phyloP scores from a whole-genome alignment of 805 yeast species.

The Yamadazyma endophytica region DNA sequence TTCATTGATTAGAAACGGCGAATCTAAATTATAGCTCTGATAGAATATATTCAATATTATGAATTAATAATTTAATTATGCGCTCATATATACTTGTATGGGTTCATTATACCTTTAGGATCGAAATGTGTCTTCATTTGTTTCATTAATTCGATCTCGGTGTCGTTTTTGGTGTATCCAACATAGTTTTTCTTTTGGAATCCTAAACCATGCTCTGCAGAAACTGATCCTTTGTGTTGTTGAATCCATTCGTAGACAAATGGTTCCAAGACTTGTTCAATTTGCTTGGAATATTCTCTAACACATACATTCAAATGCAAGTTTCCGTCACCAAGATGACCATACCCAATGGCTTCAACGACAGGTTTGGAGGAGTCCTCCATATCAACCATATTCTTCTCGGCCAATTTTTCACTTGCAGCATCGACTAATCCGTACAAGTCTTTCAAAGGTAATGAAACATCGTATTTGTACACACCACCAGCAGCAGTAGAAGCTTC shows the following conservation, averaged over 20 bases:
- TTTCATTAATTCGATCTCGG: slow-evolving; percentile 71
- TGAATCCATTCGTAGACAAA: slow-evolving; percentile 90
- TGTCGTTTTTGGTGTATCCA: slow-evolving; percentile 73
- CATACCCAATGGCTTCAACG: slow-evolving; percentile 88
- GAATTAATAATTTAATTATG: not conserved
- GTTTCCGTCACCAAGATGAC: slow-evolving; percentile 98
- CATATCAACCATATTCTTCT: slow-evolving; percentile 53
- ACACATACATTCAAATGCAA: slow-evolving; percentile 91
- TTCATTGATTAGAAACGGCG: slow-evolving; percentile 18
- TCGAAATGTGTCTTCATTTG: slow-evolving; percentile 78
- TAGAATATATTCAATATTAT: not conserved
- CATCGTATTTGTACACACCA: slow-evolving; percentile 97
- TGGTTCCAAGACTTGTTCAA: slow-evolving; percentile 85
- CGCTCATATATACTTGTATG: slow-evolving; percentile 76
- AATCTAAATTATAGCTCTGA: slow-evolving; percentile 13
- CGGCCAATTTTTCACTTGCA: slow-evolving; percentile 56
- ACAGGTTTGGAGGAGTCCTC: slow-evolving; percentile 71
- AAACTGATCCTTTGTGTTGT: slow-evolving; percentile 74
- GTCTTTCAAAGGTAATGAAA: slow-evolving; percentile 79
- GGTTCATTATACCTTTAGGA: slow-evolving; percentile 89
- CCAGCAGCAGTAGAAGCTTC: slow-evolving; percentile 84
- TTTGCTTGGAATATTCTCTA: slow-evolving; percentile 71
- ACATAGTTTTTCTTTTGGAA: slow-evolving; percentile 92
- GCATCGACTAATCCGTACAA: slow-evolving; percentile 82
- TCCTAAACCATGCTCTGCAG: slow-evolving; percentile 97